Evolutionary conservation across 495 filamentous ascomycete species (phyloP).

Genomic region (Xanthoparmelia taractica): DNA sequence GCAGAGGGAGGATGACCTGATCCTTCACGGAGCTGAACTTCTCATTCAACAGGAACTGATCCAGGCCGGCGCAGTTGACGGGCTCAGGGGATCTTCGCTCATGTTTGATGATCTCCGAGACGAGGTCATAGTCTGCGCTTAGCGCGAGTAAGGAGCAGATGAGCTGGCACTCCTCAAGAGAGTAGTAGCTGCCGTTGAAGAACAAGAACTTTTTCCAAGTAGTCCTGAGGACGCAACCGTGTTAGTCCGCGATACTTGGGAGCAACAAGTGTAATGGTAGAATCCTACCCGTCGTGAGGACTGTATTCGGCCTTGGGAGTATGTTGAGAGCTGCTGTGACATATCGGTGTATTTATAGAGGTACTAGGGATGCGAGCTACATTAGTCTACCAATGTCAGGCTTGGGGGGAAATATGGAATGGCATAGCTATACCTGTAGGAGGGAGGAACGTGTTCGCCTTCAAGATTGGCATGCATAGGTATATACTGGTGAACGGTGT

Average conservation of each 20-base stretch:
- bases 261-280: no score
- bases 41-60: not conserved
- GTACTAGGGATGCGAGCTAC: not conserved
- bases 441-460: not conserved
- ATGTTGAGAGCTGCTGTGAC: no score
- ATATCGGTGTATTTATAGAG: not conserved
- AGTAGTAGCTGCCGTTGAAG: not conserved
- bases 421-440: not conserved
- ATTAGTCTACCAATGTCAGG: not conserved
- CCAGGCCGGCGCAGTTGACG: not conserved
- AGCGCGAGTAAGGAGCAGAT: not conserved
- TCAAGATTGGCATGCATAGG: not conserved
- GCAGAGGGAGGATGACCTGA: not conserved
- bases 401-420: not conserved
- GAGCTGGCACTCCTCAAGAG: not conserved
- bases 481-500: not conserved
- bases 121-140: not conserved
- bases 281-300: no score
- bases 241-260: not conserved
- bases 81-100: not conserved
- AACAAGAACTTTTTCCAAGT: not conserved
- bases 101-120: not conserved
- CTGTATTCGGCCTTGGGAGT: no score
- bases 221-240: not conserved
- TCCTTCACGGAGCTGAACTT: not conserved